Base-by-base conservation (phyloP, 1,284 basidiomycete genomes). In the Sutorius eximius region DNA sequence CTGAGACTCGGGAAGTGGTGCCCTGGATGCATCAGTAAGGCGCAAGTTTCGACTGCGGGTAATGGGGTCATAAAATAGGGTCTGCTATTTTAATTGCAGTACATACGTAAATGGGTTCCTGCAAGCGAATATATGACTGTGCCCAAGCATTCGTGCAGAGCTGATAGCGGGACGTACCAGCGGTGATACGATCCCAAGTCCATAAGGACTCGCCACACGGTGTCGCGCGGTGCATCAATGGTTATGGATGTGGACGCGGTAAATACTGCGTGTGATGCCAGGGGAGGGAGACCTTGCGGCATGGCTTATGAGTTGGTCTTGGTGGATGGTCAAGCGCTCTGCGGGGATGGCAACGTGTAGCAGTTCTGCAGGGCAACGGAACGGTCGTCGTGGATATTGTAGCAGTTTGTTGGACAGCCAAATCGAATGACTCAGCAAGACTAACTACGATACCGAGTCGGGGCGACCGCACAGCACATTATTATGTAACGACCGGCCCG, bases 21-120 rank as follows among this genome's bases (percentile, higher is more conserved):
- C 69, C 58, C 73, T 74, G 29, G 72, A 67, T 12, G 71, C 59
- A 61, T 83, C 77, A 34, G 77, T 72, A 33, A 87, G 67, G 18
- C 68, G 74, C 64, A 82, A 81, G 24, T 72, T 73, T 37, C 84
- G 83, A 48, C 86, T 88, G 67, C 49, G n/a, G n/a, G n/a, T n/a
- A n/a, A n/a, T n/a, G n/a, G 3, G 30, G 12, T 30, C 43, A 51
- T 55, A 51, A 58, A 38, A n/a, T 3, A 18, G 16, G 32, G 24
- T 10, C 22, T 13, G 37, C 24, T 12, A 16, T 4, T 27, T 3
- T 53, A 50, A 41, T 52, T 5, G 33, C 45, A n/a, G n/a, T n/a
- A 68, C 75, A 11, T 71, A 87, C 86, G 83, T 79, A 56, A 86
- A 88, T 3, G 86, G 76, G 60, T 88, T 87, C 87, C 86, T 88